Percentiles rank a stretch among this genome's conserved stretches.
Evolutionary conservation across 495 filamentous ascomycete genomes (phyloP).

Genomic region (Margaritispora aquatica): DNA sequence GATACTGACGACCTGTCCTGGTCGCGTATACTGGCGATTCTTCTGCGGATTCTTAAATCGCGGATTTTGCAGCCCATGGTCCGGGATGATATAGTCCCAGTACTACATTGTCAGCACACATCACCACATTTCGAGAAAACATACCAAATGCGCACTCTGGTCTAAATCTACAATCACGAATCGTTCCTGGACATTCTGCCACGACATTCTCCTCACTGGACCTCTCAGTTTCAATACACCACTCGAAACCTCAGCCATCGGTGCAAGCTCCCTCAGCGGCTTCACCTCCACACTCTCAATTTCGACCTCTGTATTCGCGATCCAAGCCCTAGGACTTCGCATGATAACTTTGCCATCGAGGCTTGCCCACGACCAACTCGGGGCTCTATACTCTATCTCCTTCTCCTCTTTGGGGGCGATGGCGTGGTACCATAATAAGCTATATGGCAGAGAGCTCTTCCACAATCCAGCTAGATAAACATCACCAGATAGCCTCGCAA

Average conservation of each 20-base stretch:
- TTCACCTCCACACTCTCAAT: not conserved
- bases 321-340: not conserved
- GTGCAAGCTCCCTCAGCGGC: not conserved
- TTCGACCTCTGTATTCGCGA: not conserved
- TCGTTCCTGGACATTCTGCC: not conserved
- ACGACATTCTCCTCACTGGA: not conserved
- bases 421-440: not conserved
- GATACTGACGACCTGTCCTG: not conserved
- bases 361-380: conserved; percentile 28
- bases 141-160: not conserved
- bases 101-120: not conserved
- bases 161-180: not conserved
- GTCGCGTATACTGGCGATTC: not conserved
- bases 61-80: not conserved
- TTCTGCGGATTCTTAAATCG: not conserved
- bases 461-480: conserved; percentile 22
- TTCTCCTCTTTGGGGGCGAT: not conserved
- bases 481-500: conserved; percentile 9
- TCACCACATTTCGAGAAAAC: not conserved
- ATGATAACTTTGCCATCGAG: conserved; percentile 5
- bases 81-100: not conserved
- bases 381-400: conserved; percentile 14
- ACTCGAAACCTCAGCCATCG: not conserved
- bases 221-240: not conserved
- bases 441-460: not conserved